Evolutionary conservation across 768 basidiomycete genomes (phyloP), one percentile per base, ranked within the genome.

Genomic region (Stropharia rugosoannulata): DNA sequence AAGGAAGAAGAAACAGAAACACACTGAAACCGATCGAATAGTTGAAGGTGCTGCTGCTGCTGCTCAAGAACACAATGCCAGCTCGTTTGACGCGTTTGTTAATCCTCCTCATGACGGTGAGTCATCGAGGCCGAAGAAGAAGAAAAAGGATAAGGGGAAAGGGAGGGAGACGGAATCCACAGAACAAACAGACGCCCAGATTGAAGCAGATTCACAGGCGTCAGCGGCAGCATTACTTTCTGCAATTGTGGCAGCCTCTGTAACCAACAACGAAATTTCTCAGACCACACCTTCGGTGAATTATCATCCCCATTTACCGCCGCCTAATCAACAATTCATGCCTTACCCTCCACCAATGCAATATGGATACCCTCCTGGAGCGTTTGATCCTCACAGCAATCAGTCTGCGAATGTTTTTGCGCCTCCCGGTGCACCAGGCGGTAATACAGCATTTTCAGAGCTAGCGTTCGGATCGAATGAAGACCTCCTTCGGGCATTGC

Each of bases 401-500:
- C 66, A 62, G 18, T 54, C 62, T 27, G 41, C 59, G 10, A 61
- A 42, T 48, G 40, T 49, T 8, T 64, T 58, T 46, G 49, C 56
- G 18, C 54, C 58, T 41, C 62, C 65, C 25, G 60, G 51, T 18
- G 58, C 38, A 49, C 12, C 57, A 12, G 48, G 51, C 25, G 61
- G 55, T 22, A 60, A 54, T 39, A 57, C 54, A 59, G 49, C 66
- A 59, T 58, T 70, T 66, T 68, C 74, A 40, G 76, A 80, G 51
- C 64, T 78, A 13, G 63, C 74, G 15, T 75, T 75, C 53, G 76
- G 77, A 11, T 86, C 86, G 22, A 88, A 83, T 62, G 90, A 92
- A 46, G 87, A 90, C 57, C 80, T 92, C 43, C 71, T 91, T 42
- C 87, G 85, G 35, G 84, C 83, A 10, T 69, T 92, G 47, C 89